These are phyloP conservation scores for Rubus idaeus DNA, from an alignment of 306 rosid genomes.

Conservation along the genomic window DNA sequence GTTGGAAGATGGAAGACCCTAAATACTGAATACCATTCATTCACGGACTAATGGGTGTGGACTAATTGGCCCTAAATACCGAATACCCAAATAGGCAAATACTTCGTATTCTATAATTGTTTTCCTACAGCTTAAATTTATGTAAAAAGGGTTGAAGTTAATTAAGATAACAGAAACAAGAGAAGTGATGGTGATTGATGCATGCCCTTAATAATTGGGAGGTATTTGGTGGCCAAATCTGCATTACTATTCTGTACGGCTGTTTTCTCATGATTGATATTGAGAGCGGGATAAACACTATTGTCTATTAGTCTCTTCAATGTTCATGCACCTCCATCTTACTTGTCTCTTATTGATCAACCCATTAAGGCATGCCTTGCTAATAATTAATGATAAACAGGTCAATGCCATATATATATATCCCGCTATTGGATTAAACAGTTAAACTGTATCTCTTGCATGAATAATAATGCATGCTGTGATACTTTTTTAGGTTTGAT, in stretches of 20 bases:
- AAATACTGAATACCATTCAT: too few species aligned
- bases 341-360: conserved; percentile 21
- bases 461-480: neutral
- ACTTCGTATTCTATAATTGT: too few species aligned
- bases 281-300: neutral
- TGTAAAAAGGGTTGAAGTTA: neutral
- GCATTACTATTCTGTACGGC: neutral
- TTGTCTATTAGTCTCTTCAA: neutral
- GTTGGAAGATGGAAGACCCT: neutral
- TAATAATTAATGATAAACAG: conserved; percentile 25
- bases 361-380: conserved; percentile 20
- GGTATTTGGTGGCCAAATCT: neutral
- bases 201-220: neutral
- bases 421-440: neutral
- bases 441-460: neutral
- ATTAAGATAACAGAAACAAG: neutral
- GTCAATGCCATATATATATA: neutral
- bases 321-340: neutral
- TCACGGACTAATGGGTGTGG: too few species aligned
- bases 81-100: too few species aligned
- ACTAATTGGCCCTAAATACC: too few species aligned
- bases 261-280: neutral
- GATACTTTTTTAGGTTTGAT: neutral
- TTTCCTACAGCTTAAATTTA: neutral
- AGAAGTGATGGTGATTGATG: neutral